Base-by-base conservation (phyloP, 192 early-diverging fungal genomes). In the Gryganskiella cystojenkinii region DNA sequence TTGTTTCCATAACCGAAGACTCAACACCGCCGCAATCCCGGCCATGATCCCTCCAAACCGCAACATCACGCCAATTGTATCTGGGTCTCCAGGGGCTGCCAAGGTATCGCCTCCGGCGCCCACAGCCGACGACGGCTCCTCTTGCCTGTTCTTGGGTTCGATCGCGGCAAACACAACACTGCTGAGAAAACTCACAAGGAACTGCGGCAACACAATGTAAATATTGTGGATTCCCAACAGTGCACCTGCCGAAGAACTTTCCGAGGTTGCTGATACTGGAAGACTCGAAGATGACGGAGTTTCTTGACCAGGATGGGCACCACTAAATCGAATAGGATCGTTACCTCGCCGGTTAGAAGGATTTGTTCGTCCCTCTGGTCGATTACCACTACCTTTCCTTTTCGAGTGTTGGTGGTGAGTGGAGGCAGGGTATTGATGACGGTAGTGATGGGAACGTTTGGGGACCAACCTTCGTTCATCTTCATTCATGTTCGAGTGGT, bases 201-300 rank as follows among this genome's bases (percentile, higher is more conserved):
- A 95, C 68, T 99, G 98, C 9, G 98, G 98, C 17, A 97, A 34
- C 0, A 96, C 94, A 60, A 97, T 91, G 80, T 94, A 97, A 47
- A 98, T 91, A 73, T 99, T 99, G 75, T 97, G 95, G 52, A 98
- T 95, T 13, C 96, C 98, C 20, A 98, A 83, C 17, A 96, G 81
- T 3, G 93, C 87, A 10, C 92, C 93, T 6, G 92, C 87, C 10
- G 92, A 91, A 13, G 85, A 15, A 2, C 45, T 63, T 27, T 67
- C 58, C 22, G 61, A 44, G 43, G 33, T n/a, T 14, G 13, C 10
- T 33, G 46, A 19, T 19, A 54, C 3, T 24, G 53, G 33, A 47
- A 54, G 17, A 33, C n/a, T n/a, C n/a, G n/a, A n/a, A n/a, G n/a
- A n/a, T n/a, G n/a, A n/a, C n/a, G n/a, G n/a, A n/a, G n/a, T n/a